Base-by-base conservation (phyloP, 2,329 filamentous ascomycete genomes). In the Ophiostoma sp. region DNA sequence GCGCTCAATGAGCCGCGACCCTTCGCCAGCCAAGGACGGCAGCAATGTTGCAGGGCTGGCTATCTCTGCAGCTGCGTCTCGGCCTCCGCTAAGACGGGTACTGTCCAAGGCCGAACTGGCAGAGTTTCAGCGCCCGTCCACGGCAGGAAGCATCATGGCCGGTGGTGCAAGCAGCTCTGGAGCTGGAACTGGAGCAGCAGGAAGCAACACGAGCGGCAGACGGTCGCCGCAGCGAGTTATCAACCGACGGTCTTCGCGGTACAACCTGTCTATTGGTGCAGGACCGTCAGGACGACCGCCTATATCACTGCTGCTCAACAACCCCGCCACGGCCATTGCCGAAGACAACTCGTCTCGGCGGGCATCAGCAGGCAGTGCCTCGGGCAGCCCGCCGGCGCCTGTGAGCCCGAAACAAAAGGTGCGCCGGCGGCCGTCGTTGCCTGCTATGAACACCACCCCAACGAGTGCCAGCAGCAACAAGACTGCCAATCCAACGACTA, bases 91-190 rank as follows among this genome's bases (percentile, higher is more conserved):
- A 44, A 86, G 95, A 69, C 90, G 92, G 70, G 91, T 99, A 10
- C 83, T 98, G 41, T 97, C 94, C 1, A 93, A 91, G 75, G 89
- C 90, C 0, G 94, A 98, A 76, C 82, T 98, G 57, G 91, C 93
- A 10, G 92, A 94, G 72, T 94, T 96, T 72, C 86, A 88, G 73
- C 81, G 86, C 4, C 81, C 84, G 4, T 81, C 82, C 0, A 76
- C 81, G 10, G 78, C 81, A 20, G 70, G 62, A 2, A 57, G 35
- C 31, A 70, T 60, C 62, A 23, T 23, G 15, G 54, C 23, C 64
- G 68, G 65, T 17, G 54, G 57, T 15, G 67, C 67, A 10, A 41
- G 27, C 31, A 27, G 27, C 31, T 54, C 48, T 36, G 44, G 44
- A 13, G 33, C 17, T 39, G 52, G 54, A 27, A 23, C 33, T 17